phyloP scores from a whole-genome alignment of 805 yeast species.

The Tetrapisispora iriomotensis region DNA sequence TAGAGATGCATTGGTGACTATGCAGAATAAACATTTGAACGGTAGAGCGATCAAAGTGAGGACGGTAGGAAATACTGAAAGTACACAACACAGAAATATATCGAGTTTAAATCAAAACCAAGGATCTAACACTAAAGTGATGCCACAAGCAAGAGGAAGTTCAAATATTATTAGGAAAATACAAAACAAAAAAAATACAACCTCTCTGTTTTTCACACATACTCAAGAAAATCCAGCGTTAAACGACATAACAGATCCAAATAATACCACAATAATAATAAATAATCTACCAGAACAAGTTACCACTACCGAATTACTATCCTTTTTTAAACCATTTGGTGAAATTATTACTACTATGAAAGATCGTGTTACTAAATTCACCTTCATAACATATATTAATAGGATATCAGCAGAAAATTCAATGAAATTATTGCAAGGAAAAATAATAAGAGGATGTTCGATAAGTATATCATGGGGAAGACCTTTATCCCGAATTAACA shows the following conservation, averaged over 20 bases:
- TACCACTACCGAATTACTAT: constrained; percentile 51
- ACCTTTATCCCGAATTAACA: constrained; percentile 28
- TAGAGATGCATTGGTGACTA: constrained; percentile 61
- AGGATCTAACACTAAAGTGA: no score
- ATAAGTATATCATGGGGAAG: constrained; percentile 87
- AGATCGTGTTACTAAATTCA: constrained; percentile 69
- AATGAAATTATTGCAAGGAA: constrained; percentile 81
- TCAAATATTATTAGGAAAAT: not conserved
- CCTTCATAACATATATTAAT: constrained; percentile 73
- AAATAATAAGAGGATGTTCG: constrained; percentile 73
- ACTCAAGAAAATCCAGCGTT: constrained; percentile 44
- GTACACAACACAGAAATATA: not conserved
- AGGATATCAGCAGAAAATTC: constrained; percentile 81
- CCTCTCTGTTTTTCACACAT: constrained; percentile 17
- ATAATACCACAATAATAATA: constrained; percentile 66
- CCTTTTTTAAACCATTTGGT: constrained; percentile 60
- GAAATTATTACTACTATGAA: constrained; percentile 67
- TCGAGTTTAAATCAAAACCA: no score
- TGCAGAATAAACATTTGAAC: constrained; percentile 69
- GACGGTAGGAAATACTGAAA: constrained; percentile 34
- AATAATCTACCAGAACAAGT: constrained; percentile 53
- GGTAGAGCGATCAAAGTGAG: constrained; percentile 73
- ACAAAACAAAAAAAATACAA: no score
- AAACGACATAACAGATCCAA: constrained; percentile 65
- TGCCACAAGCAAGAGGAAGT: no score